phyloP scores from a whole-genome alignment of 129 eudicot species.

The Silybum marianum region DNA sequence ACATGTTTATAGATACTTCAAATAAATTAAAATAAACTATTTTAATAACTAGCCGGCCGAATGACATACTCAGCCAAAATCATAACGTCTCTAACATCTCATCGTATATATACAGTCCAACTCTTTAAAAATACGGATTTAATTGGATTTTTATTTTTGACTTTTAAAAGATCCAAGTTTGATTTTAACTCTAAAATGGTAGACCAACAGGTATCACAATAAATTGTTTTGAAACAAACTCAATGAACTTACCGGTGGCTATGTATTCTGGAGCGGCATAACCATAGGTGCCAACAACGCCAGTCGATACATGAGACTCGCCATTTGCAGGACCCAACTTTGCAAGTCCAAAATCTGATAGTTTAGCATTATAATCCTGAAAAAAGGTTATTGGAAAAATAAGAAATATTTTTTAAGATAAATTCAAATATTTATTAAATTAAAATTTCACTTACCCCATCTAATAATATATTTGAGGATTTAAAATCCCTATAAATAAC shows the following conservation, averaged over 20 bases:
- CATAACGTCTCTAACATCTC: neutral
- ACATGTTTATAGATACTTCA: neutral
- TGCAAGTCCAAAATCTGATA: conserved; percentile 89
- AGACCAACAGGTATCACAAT: neutral
- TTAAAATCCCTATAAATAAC: conserved; percentile 85
- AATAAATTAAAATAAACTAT: neutral
- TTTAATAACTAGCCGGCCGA: conserved; percentile 9
- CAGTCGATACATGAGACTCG: conserved; percentile 73
- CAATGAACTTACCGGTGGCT: conserved; percentile 62
- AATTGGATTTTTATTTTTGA: neutral
- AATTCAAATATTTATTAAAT: neutral
- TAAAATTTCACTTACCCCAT: conserved; percentile 39
- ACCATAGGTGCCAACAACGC: conserved; percentile 83
- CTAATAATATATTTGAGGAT: conserved; percentile 71
- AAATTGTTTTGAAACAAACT: neutral
- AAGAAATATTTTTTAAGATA: neutral
- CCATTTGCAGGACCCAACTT: conserved; percentile 73
- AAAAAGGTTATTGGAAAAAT: neutral
- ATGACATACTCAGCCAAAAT: neutral
- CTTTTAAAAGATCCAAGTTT: neutral
- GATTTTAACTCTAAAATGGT: neutral
- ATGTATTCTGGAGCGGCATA: conserved; percentile 92
- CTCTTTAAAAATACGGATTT: neutral
- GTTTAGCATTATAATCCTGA: conserved; percentile 67
- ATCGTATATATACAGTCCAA: neutral